A percentile compares a stretch with the other conserved stretches of the same genome.
phyloP scores from a whole-genome alignment of 495 filamentous ascomycete genomes.

The Xylaria acuta region DNA sequence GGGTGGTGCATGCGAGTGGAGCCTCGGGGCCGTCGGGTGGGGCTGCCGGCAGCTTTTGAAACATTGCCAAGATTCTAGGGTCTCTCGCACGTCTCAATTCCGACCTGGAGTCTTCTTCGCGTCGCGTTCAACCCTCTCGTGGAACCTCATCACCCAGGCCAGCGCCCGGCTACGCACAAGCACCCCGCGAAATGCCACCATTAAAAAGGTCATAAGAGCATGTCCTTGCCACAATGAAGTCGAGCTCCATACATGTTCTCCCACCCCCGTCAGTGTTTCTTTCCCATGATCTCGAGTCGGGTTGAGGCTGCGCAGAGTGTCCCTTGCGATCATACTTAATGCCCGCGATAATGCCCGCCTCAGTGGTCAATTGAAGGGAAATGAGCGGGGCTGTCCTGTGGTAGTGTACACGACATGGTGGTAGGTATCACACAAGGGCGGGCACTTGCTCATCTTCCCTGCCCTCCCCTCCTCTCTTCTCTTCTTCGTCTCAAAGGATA shows the following conservation, averaged over 20 bases:
- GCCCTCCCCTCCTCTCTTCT: not conserved
- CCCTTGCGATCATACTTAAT: slow-evolving; percentile 1
- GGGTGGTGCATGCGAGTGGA: not conserved
- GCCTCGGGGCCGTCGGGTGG: not conserved
- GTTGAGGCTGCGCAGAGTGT: not conserved
- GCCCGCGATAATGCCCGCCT: not conserved
- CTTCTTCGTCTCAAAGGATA: not conserved
- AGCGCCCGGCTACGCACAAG: not conserved
- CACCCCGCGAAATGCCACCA: not conserved
- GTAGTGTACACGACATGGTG: too few relatives aligned
- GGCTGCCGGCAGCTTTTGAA: slow-evolving; percentile 21
- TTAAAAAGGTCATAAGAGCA: not conserved
- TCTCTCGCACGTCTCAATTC: not conserved
- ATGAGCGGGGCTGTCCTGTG: slow-evolving; percentile 16
- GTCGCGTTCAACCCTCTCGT: not conserved
- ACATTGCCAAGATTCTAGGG: slow-evolving; percentile 11
- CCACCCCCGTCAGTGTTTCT: not conserved
- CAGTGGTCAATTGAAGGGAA: slow-evolving; percentile 2
- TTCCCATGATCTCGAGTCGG: not conserved
- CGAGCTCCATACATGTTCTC: not conserved
- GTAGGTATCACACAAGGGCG: slow-evolving; percentile 9
- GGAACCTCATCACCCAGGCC: not conserved
- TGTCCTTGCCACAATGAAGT: not conserved
- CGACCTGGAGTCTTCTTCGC: too few relatives aligned
- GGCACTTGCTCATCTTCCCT: not conserved